Percentiles rank a stretch among this genome's conserved stretches.
These are phyloP conservation scores for Fagopyrum esculentum DNA, from an alignment of 148 eudicot species.

Conservation along the genomic window DNA sequence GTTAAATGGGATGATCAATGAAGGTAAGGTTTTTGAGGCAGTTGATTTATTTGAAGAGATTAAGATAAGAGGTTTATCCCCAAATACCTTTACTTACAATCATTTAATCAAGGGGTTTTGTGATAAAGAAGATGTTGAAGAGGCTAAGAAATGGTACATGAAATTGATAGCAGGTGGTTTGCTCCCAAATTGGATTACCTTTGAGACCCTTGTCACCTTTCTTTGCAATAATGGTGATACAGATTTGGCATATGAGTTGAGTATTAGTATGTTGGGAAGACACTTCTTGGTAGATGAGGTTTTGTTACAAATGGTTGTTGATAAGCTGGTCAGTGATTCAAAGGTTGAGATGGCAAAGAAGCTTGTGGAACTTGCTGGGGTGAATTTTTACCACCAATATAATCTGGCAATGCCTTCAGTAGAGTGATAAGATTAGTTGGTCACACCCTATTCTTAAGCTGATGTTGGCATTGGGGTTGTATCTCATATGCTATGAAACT, in stretches of 20 bases:
- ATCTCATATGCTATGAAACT: too few relatives aligned
- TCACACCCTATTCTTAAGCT: background rate
- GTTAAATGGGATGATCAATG: constrained; percentile 19
- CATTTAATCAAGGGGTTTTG: constrained; percentile 27
- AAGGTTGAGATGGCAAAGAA: constrained; percentile 20
- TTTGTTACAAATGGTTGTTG: constrained; percentile 27
- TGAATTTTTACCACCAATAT: constrained; percentile 9
- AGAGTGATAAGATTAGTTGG: background rate
- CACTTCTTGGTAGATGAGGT: constrained; percentile 11
- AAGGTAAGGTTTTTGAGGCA: constrained; percentile 13
- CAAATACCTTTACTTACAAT: constrained; percentile 23
- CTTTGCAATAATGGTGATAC: constrained; percentile 28
- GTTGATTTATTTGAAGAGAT: constrained; percentile 24
- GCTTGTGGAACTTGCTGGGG: constrained; percentile 23
- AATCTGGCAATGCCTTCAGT: constrained; percentile 5
- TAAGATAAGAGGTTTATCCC: constrained; percentile 18
- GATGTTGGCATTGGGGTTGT: background rate
- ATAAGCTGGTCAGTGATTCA: constrained; percentile 26
- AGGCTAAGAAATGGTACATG: constrained; percentile 25
- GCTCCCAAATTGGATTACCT: constrained; percentile 6
- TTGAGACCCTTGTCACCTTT: constrained; percentile 12
- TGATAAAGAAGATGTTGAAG: constrained; percentile 19
- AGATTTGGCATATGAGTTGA: constrained; percentile 20
- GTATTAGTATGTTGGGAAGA: constrained; percentile 16
- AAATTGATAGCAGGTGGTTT: constrained; percentile 16